phyloP scores from a whole-genome alignment of 2,329 filamentous ascomycete species.

The Aspergillus luchuensis region DNA sequence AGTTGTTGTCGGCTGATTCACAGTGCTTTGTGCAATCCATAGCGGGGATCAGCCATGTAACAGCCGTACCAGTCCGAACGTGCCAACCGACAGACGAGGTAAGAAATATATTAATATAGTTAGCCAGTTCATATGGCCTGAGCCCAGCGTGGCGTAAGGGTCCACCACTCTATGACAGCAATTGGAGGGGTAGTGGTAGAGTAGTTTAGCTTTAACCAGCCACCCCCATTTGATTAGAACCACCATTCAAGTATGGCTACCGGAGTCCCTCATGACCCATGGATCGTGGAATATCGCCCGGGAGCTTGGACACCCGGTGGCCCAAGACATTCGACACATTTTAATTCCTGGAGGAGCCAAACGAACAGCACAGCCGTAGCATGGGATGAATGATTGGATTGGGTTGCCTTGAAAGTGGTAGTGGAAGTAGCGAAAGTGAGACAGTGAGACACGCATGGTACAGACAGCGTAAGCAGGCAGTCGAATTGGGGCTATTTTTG shows the following conservation, averaged over 20 bases:
- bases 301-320: not conserved
- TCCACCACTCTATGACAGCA: not conserved
- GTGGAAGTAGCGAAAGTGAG: no score
- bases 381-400: not conserved
- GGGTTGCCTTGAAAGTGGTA: not conserved
- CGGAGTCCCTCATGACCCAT: not conserved
- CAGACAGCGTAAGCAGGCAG: not conserved
- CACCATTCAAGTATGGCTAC: not conserved
- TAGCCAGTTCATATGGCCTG: not conserved
- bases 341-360: no score
- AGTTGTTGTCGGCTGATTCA: no score
- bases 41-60: no score
- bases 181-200: not conserved
- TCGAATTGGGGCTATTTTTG: not conserved
- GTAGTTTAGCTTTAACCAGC: not conserved
- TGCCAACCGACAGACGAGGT: no score
- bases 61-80: no score
- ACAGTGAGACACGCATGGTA: constrained; percentile 1
- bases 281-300: not conserved
- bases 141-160: not conserved
- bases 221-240: not conserved
- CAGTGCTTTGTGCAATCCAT: no score
- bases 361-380: not conserved
- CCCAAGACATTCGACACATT: not conserved
- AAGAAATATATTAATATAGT: no score